These are phyloP conservation scores for Cornus suecica DNA, from an alignment of 148 eudicot species.

Conservation along the genomic window DNA sequence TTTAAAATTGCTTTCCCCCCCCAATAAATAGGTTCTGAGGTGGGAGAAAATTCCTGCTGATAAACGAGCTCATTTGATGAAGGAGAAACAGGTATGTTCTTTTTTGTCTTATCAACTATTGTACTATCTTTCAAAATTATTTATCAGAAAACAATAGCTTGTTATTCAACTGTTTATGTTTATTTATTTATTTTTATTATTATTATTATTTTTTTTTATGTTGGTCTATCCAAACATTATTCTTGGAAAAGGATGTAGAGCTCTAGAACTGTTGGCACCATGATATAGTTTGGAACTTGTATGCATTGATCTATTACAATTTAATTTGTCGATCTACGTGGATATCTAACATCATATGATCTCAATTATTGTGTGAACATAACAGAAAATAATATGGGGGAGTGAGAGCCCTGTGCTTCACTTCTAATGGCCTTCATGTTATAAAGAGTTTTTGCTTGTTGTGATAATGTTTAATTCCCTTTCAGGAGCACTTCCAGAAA, in stretches of 20 bases:
- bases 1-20: background rate
- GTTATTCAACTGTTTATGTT: too few species aligned
- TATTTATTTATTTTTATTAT: too few species aligned
- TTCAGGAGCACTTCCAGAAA: slow-evolving; percentile 84
- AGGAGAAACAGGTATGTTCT: slow-evolving; percentile 73
- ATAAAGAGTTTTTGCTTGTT: background rate
- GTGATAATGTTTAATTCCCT: background rate
- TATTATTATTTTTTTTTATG: background rate
- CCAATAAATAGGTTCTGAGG: slow-evolving; percentile 50
- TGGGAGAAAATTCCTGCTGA: slow-evolving; percentile 83
- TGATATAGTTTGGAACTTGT: background rate
- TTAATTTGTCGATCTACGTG: background rate
- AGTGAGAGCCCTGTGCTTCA: background rate
- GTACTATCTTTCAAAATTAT: background rate
- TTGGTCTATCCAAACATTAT: background rate
- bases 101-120: background rate
- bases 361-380: background rate
- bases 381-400: background rate
- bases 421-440: background rate
- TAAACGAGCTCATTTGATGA: slow-evolving; percentile 68
- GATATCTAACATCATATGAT: background rate
- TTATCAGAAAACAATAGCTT: background rate
- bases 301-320: background rate
- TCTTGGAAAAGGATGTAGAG: background rate
- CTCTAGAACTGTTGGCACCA: background rate